Percentiles rank a stretch among this genome's conserved stretches.
These are phyloP conservation scores for Sugiyamaella grinbergsii DNA, from an alignment of 1,139 yeast genomes.

Conservation along the genomic window DNA sequence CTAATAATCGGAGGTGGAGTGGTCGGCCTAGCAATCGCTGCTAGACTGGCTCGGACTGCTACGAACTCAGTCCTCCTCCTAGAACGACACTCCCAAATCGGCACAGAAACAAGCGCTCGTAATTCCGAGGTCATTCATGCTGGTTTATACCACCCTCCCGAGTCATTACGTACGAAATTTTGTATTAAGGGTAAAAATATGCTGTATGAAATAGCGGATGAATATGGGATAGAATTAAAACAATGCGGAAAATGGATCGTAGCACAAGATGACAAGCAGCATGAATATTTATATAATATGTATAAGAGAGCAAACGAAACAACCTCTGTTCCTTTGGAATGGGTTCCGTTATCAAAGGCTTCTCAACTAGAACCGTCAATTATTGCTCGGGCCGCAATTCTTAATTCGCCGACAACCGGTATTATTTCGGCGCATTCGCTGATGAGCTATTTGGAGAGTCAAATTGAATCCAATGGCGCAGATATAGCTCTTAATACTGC, in stretches of 20 bases:
- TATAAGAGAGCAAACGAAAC: constrained; percentile 49
- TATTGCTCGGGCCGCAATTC: constrained; percentile 58
- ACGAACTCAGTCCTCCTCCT: constrained; percentile 60
- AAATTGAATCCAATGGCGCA: constrained; percentile 58
- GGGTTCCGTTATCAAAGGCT: constrained; percentile 52
- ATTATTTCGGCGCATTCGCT: constrained; percentile 80
- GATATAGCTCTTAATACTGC: constrained; percentile 65
- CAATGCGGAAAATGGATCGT: constrained; percentile 88
- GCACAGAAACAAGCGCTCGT: constrained; percentile 80
- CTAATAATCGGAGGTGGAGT: constrained; percentile 84
- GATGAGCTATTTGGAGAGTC: constrained; percentile 59
- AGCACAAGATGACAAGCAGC: constrained; percentile 71
- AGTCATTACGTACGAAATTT: constrained; percentile 64
- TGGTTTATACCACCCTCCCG: constrained; percentile 76
- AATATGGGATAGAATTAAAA: constrained; percentile 56
- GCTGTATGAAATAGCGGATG: constrained; percentile 56
- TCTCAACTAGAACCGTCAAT: constrained; percentile 63
- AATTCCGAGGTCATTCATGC: constrained; percentile 94
- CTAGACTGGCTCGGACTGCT: constrained; percentile 54
- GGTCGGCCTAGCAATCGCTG: constrained; percentile 81
- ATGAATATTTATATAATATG: constrained; percentile 57
- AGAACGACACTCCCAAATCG: constrained; percentile 66
- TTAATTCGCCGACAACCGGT: constrained; percentile 84
- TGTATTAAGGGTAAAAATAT: constrained; percentile 75
- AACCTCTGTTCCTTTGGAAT: constrained; percentile 58